A percentile compares a stretch with the other conserved stretches of the same genome.
phyloP scores from a whole-genome alignment of 148 eudicot species.

The Rhododendron williamsianum region DNA sequence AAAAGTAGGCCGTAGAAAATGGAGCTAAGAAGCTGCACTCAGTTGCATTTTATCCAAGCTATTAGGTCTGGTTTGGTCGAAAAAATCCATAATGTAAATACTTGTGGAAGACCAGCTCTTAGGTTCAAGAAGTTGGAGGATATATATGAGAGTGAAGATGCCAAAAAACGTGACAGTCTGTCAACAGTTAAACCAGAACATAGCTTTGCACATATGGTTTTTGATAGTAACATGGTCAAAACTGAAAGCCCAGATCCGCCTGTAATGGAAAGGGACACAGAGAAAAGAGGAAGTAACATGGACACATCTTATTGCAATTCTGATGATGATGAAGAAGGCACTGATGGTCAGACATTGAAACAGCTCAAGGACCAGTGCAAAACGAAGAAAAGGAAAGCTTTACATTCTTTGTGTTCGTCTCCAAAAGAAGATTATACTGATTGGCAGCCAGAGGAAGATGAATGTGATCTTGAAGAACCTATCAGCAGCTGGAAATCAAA shows the following conservation, averaged over 20 bases:
- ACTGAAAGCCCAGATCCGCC: slow-evolving; percentile 14
- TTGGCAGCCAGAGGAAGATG: slow-evolving; percentile 35
- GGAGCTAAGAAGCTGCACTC: slow-evolving; percentile 50
- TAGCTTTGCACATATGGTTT: slow-evolving; percentile 23
- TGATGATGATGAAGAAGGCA: slow-evolving; percentile 8
- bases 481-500: slow-evolving; percentile 50
- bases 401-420: slow-evolving; percentile 5
- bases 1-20: slow-evolving; percentile 16
- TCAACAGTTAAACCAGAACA: slow-evolving; percentile 20
- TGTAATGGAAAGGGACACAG: slow-evolving; percentile 19
- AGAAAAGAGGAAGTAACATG: slow-evolving; percentile 14
- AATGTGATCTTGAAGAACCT: slow-evolving; percentile 50
- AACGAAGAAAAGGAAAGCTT: slow-evolving; percentile 46
- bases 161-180: slow-evolving; percentile 9
- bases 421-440: slow-evolving; percentile 34
- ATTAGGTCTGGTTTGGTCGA: slow-evolving; percentile 37
- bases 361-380: slow-evolving; percentile 44
- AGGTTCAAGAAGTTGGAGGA: slow-evolving; percentile 38
- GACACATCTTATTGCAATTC: background rate
- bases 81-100: slow-evolving; percentile 36
- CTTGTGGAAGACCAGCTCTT: slow-evolving; percentile 39
- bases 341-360: slow-evolving; percentile 40
- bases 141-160: slow-evolving; percentile 34
- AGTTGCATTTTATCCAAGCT: slow-evolving; percentile 44
- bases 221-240: slow-evolving; percentile 19